Evolutionary conservation across 352 stramenopile genomes (phyloP), one percentile per base, ranked within the genome.

Genomic region (Globisporangium nodosum): DNA sequence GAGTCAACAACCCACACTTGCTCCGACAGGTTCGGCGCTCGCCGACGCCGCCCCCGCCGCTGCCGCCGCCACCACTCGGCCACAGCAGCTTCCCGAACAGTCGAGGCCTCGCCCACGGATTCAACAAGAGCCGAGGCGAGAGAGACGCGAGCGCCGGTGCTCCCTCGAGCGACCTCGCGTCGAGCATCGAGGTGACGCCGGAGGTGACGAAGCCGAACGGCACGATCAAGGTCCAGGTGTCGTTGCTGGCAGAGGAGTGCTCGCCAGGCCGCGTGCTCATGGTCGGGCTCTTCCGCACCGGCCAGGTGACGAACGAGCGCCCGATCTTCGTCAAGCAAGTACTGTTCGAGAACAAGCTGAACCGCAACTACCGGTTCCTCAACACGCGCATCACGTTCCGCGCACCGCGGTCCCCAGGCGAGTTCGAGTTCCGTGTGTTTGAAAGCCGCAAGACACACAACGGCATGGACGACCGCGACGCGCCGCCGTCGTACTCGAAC

Each of bases 251-350:
- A 0, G 73, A 88, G 12, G 76, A 89, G 54, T 91, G 81, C 60
- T 52, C 73, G 9, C 60, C 64, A 9, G 77, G 78, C 3, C 78
- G 83, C 21, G 72, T 88, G 37, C 60, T 93, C 8, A 76, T 93
- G 52, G 79, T 93, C 37, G 84, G 84, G 0, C 78, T 93, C 35
- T 93, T 92, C 51, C 84, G 84, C 30, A 65, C 80, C 5, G 76
- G 79, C n/a, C 84, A 92, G 30, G 67, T 72, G 18, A 82, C 78
- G 7, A 90, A 90, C 52, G 79, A 91, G 58, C 87, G 87, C 40
- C 84, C 84, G 20, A 92, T 93, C 56, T 93, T 93, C 43, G 76
- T 93, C 42, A 90, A 90, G 60, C 81, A 90, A 52, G 75, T 93
- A 20, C 73, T 91, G 0, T 90, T 91, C 45, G 81, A 93, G 61